Conservation (phyloP, 257 asterid genomes). For the Eucommia ulmoides region DNA sequence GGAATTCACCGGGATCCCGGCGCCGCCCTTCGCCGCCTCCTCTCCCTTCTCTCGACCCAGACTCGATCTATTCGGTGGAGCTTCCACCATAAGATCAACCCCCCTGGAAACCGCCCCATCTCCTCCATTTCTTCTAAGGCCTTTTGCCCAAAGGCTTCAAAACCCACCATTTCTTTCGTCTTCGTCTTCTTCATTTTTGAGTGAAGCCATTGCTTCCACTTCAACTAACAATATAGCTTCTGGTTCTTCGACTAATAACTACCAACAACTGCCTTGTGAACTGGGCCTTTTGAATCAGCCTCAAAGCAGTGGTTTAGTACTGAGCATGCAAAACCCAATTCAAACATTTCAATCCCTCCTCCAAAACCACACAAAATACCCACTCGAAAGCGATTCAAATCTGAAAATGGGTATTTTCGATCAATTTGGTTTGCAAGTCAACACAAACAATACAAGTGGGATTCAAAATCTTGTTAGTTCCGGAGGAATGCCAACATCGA, state of each 20-base stretch:
- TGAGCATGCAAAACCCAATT: constrained; percentile 28
- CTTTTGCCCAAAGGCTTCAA: constrained; percentile 41
- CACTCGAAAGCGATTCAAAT: constrained; percentile 11
- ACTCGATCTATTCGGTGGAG: constrained; percentile 34
- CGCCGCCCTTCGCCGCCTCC: constrained; percentile 45
- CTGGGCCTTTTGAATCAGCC: constrained; percentile 8
- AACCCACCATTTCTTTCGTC: constrained; percentile 19
- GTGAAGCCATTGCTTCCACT: constrained; percentile 9
- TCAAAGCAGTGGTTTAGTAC: constrained; percentile 21
- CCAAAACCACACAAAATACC: constrained; percentile 26
- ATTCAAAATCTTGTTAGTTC: constrained; percentile 42
- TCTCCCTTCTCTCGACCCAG: constrained; percentile 29
- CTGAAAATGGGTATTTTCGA: constrained; percentile 14
- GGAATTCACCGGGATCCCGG: constrained; percentile 80
- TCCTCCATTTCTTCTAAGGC: constrained; percentile 38
- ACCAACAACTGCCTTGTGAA: constrained; percentile 16
- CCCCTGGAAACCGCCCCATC: constrained; percentile 16
- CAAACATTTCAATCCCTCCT: constrained; percentile 28
- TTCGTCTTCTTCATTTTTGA: constrained; percentile 11
- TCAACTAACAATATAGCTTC: constrained; percentile 4
- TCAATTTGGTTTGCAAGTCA: constrained; percentile 14
- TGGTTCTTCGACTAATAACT: constrained; percentile 7
- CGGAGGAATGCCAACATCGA: constrained; percentile 8
- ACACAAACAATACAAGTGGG: constrained; percentile 9
- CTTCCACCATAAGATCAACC: constrained; percentile 24